Conservation (phyloP, 495 filamentous ascomycete species). For the Usnea hakonensis region DNA sequence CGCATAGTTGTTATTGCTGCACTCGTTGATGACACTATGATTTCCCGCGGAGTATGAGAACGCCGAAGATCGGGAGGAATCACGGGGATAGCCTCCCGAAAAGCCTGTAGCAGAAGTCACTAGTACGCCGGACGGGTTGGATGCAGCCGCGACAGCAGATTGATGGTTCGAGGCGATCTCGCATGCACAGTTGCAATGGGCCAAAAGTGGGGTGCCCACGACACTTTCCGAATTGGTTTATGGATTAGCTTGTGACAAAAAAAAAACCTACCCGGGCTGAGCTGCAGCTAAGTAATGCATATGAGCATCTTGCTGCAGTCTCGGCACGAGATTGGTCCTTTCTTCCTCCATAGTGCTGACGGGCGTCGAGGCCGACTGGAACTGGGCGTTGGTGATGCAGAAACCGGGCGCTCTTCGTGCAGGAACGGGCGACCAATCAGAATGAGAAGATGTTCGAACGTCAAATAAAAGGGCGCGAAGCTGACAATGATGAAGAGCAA, state of each 20-base stretch:
- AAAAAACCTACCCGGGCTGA: too few species aligned
- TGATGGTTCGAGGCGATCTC: neutral
- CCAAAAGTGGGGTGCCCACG: neutral
- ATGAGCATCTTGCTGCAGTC: too few species aligned
- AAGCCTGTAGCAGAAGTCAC: neutral
- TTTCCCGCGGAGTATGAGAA: neutral
- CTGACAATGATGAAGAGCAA: neutral
- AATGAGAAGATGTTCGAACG: neutral
- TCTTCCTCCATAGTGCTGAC: neutral
- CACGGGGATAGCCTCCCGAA: neutral
- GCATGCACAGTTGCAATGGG: neutral
- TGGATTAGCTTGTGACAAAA: too few species aligned
- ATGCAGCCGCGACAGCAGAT: neutral
- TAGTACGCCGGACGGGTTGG: neutral
- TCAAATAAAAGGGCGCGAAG: neutral
- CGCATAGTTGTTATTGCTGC: neutral
- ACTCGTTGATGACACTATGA: neutral
- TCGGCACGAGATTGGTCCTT: too few species aligned
- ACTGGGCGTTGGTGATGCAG: neutral
- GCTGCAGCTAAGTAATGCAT: too few species aligned
- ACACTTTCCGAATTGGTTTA: too few species aligned
- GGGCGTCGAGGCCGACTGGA: neutral
- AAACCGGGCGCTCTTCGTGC: neutral
- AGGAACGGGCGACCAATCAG: neutral
- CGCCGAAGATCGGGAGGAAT: neutral